phyloP scores from a whole-genome alignment of 2,329 filamentous ascomycete species.

The Domatiomyces catenatus region DNA sequence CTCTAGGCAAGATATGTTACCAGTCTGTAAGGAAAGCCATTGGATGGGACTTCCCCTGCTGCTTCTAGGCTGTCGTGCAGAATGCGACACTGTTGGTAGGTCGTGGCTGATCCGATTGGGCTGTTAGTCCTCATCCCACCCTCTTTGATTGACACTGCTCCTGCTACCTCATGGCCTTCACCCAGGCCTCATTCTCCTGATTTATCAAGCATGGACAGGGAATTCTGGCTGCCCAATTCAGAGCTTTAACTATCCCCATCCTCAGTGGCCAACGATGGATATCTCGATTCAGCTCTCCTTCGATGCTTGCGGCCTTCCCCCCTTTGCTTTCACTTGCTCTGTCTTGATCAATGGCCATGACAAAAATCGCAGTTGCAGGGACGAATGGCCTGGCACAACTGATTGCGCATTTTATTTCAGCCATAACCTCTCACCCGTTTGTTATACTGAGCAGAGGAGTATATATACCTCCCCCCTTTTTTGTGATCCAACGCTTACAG shows the following conservation, averaged over 20 bases:
- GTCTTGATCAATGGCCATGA: conserved; percentile 24
- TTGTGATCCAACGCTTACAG: conserved; percentile 3
- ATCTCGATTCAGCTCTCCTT: not conserved
- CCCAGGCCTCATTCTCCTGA: not conserved
- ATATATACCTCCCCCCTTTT: conserved; percentile 1
- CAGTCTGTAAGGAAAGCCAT: not conserved
- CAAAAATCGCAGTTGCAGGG: conserved; percentile 48
- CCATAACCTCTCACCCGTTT: conserved; percentile 49
- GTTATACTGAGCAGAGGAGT: conserved; percentile 50
- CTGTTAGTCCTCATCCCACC: not conserved
- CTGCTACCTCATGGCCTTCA: not conserved
- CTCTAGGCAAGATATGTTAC: not conserved
- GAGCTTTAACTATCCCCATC: not conserved
- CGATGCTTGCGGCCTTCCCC: not conserved
- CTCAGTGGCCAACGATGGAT: not conserved
- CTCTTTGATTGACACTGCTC: not conserved
- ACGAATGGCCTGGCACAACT: conserved; percentile 44
- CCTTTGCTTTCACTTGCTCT: not conserved
- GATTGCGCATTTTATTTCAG: conserved; percentile 44
- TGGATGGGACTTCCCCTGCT: not conserved
- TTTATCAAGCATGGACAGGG: not conserved
- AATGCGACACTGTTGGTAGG: not conserved
- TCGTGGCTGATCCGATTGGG: not conserved
- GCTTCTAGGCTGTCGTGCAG: not conserved
- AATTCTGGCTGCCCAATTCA: not conserved